phyloP scores from a whole-genome alignment of 805 yeast genomes.

The Myxozyma neglecta region DNA sequence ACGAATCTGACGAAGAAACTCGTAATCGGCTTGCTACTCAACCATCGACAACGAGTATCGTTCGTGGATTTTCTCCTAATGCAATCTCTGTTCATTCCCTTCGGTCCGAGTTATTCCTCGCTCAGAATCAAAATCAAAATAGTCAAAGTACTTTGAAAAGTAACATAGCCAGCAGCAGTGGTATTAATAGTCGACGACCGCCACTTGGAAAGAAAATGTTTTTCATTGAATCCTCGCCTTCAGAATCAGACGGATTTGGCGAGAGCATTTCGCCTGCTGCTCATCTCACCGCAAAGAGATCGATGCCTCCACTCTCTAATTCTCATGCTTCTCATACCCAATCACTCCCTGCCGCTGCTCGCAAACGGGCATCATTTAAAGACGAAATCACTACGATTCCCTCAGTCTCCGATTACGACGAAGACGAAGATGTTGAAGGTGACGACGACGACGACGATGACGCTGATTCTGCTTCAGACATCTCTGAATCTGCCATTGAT shows the following conservation, averaged over 20 bases:
- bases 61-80: conserved; percentile 44
- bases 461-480: conserved; percentile 26
- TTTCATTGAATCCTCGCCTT: conserved; percentile 44
- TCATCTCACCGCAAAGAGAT: conserved; percentile 7
- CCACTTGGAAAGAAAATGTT: conserved; percentile 38
- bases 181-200: no score
- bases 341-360: neutral
- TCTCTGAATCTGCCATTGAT: conserved; percentile 32
- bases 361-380: conserved; percentile 27
- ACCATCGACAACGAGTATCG: conserved; percentile 34
- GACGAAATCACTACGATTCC: conserved; percentile 28
- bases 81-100: conserved; percentile 40
- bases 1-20: neutral
- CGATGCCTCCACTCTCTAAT: neutral
- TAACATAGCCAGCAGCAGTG: no score
- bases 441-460: conserved; percentile 23
- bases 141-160: no score
- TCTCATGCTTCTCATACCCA: neutral
- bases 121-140: neutral
- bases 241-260: conserved; percentile 39
- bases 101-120: conserved; percentile 24
- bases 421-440: conserved; percentile 13
- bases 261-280: conserved; percentile 30
- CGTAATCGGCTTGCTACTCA: neutral
- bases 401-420: conserved; percentile 6